phyloP scores from a whole-genome alignment of 495 filamentous ascomycete genomes.

The Lophiotrema nucula region DNA sequence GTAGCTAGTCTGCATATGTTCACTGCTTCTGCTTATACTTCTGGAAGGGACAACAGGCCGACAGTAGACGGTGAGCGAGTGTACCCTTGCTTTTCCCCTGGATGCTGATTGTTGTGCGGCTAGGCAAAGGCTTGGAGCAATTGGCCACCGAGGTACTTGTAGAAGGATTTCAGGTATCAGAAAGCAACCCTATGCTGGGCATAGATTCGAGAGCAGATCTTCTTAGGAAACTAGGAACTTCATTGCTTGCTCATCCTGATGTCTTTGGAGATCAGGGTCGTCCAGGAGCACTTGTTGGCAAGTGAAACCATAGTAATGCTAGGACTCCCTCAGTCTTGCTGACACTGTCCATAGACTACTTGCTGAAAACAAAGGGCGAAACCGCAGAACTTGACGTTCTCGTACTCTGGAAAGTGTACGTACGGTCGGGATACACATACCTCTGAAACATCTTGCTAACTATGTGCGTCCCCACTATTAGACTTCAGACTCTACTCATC shows the following conservation, averaged over 20 bases:
- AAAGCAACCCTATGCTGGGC: conserved; percentile 80
- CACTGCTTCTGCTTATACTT: conserved; percentile 86
- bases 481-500: conserved; percentile 81
- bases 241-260: no score
- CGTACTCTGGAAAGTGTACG: conserved; percentile 64
- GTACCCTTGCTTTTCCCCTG: no score
- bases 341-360: no score
- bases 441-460: conserved; percentile 80
- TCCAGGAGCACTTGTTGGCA: no score
- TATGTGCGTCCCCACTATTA: conserved; percentile 80
- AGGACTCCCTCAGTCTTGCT: no score
- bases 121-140: conserved; percentile 70
- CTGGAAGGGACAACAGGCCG: conserved; percentile 81
- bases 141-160: conserved; percentile 72
- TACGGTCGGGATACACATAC: conserved; percentile 87
- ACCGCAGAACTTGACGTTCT: conserved; percentile 46
- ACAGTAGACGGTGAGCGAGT: no score
- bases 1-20: conserved; percentile 98
- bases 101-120: no score
- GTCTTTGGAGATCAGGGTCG: no score
- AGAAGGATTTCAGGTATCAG: conserved; percentile 78
- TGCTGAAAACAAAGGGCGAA: no score
- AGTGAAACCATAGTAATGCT: no score
- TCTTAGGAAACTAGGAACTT: no score
- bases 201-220: no score